phyloP scores from a whole-genome alignment of 2,329 filamentous ascomycete genomes.

The Aspergillus sp. region DNA sequence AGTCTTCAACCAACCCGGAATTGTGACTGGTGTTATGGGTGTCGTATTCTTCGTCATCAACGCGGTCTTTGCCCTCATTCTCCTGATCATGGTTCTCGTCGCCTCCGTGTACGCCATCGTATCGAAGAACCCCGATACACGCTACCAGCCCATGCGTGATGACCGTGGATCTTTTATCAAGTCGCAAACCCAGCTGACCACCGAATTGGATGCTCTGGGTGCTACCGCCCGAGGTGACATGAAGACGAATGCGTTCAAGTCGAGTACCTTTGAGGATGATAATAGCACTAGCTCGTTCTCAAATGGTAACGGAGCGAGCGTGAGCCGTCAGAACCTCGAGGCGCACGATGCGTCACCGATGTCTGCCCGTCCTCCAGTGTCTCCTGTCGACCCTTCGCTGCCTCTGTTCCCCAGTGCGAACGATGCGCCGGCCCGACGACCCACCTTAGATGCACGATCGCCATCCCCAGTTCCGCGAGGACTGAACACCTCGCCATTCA shows the following conservation, averaged over 20 bases:
- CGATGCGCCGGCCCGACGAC: conserved; percentile 38
- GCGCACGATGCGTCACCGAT: conserved; percentile 27
- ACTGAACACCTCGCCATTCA: conserved; percentile 33
- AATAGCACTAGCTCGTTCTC: conserved; percentile 67
- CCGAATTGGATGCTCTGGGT: conserved; percentile 85
- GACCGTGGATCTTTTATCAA: conserved; percentile 98
- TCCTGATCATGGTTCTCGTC: conserved; percentile 78
- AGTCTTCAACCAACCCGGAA: conserved; percentile 77
- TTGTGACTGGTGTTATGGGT: conserved; percentile 85
- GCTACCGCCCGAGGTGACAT: conserved; percentile 81
- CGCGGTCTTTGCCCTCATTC: conserved; percentile 75
- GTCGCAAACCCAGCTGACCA: conserved; percentile 81
- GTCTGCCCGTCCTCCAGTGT: conserved; percentile 44
- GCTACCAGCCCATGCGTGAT: conserved; percentile 95
- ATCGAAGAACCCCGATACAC: conserved; percentile 89
- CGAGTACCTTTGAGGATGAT: conserved; percentile 68
- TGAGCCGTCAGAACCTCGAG: conserved; percentile 49
- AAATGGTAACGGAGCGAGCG: conserved; percentile 49
- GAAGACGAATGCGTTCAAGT: conserved; percentile 59
- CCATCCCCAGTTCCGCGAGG: conserved; percentile 35
- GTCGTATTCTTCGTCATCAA: conserved; percentile 88
- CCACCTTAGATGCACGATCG: conserved; percentile 37
- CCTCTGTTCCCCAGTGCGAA: conserved; percentile 48
- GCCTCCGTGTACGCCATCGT: conserved; percentile 77
- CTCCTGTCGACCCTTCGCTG: conserved; percentile 49